Conservation (phyloP, 345 rosid species). For the Psidium guajava region DNA sequence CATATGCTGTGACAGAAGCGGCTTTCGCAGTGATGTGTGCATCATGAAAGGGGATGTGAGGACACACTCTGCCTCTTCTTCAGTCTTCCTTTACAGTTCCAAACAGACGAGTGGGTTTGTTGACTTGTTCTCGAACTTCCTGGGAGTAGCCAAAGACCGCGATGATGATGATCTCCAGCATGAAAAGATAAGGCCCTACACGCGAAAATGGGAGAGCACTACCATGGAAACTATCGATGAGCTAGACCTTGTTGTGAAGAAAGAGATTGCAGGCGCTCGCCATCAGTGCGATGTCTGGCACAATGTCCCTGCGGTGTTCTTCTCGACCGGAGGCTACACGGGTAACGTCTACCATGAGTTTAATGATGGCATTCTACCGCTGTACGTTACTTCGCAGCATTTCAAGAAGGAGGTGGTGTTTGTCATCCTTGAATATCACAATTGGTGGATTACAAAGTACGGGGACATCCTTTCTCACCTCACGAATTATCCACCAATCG, state of each 20-base stretch:
- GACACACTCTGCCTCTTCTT: conserved; percentile 51
- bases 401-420: conserved; percentile 60
- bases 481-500: conserved; percentile 40
- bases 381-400: conserved; percentile 69
- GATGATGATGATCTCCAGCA: conserved; percentile 11
- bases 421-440: conserved; percentile 69
- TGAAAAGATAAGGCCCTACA: conserved; percentile 69
- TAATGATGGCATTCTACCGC: conserved; percentile 72
- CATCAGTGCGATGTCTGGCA: conserved; percentile 47
- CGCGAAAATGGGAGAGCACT: conserved; percentile 75
- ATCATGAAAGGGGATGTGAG: conserved; percentile 70
- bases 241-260: conserved; percentile 34
- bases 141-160: neutral
- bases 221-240: conserved; percentile 68
- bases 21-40: conserved; percentile 57
- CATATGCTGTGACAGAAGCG: conserved; percentile 66
- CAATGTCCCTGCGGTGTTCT: conserved; percentile 63
- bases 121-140: conserved; percentile 6
- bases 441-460: conserved; percentile 81
- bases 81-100: conserved; percentile 44
- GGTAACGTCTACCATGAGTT: conserved; percentile 85
- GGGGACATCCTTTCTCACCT: conserved; percentile 48
- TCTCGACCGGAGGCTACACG: conserved; percentile 77
- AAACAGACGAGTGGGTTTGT: neutral
- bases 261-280: neutral